phyloP scores from a whole-genome alignment of 1,284 basidiomycete genomes.

The Leccinum subspadiceum region DNA sequence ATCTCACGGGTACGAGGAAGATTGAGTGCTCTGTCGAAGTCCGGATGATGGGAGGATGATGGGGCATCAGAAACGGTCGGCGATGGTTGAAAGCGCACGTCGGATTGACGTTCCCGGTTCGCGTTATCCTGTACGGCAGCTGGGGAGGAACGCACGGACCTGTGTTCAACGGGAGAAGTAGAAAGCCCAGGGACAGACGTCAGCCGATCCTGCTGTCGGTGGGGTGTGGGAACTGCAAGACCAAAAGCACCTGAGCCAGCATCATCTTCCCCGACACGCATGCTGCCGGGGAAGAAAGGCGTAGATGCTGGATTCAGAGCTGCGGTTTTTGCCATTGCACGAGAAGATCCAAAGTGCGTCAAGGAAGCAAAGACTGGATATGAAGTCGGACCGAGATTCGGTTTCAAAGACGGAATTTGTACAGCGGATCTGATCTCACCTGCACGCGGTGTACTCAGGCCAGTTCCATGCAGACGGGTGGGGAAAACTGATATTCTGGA shows the following conservation, averaged over 20 bases:
- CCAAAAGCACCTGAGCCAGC: slow-evolving; percentile 38
- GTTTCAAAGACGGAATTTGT: neutral
- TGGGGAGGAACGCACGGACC: slow-evolving; percentile 67
- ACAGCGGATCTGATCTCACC: slow-evolving; percentile 21
- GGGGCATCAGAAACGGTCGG: slow-evolving; percentile 42
- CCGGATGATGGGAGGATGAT: slow-evolving; percentile 46
- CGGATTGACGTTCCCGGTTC: slow-evolving; percentile 21
- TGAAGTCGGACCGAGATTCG: slow-evolving; percentile 5
- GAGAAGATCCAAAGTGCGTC: slow-evolving; percentile 18
- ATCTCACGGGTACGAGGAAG: slow-evolving; percentile 46
- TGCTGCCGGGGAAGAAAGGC: slow-evolving; percentile 75
- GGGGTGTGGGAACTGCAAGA: slow-evolving; percentile 45
- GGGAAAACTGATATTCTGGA: neutral
- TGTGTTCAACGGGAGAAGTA: slow-evolving; percentile 60
- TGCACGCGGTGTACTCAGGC: slow-evolving; percentile 21
- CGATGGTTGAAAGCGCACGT: slow-evolving; percentile 33
- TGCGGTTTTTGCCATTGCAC: slow-evolving; percentile 68
- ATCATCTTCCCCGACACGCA: slow-evolving; percentile 56
- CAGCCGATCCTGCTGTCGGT: slow-evolving; percentile 53
- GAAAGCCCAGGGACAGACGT: slow-evolving; percentile 55
- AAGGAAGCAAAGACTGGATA: slow-evolving; percentile 15
- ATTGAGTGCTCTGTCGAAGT: slow-evolving; percentile 44
- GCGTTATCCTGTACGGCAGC: slow-evolving; percentile 50
- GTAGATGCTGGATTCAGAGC: slow-evolving; percentile 76
- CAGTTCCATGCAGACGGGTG: slow-evolving; percentile 28